Conservation (phyloP, 306 rosid species). For the Albizia julibrissin region DNA sequence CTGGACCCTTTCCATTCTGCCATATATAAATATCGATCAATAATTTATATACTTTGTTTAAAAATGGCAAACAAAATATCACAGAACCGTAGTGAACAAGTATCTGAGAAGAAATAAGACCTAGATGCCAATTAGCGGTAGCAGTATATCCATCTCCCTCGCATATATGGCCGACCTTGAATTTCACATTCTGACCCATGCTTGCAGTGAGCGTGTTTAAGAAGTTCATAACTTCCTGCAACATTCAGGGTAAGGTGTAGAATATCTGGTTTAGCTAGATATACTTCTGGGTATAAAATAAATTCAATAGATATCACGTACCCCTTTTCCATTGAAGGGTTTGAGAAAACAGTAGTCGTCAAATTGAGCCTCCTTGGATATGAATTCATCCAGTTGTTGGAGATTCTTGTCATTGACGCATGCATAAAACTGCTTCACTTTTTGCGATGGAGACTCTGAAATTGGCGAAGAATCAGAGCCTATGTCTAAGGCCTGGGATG, state of each 20-base stretch:
- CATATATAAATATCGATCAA: slow-evolving; percentile 13
- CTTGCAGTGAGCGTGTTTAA: slow-evolving; percentile 51
- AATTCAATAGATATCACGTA: slow-evolving; percentile 14
- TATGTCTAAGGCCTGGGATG: slow-evolving; percentile 28
- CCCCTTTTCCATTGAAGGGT: slow-evolving; percentile 70
- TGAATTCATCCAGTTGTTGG: slow-evolving; percentile 42
- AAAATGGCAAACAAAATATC: neutral
- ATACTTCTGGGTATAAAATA: neutral
- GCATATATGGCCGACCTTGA: slow-evolving; percentile 48
- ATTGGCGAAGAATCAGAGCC: neutral
- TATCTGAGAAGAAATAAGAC: slow-evolving; percentile 38
- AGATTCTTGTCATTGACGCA: slow-evolving; percentile 66
- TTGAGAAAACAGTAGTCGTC: slow-evolving; percentile 62
- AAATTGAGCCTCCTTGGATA: slow-evolving; percentile 57
- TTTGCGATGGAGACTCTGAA: slow-evolving; percentile 48
- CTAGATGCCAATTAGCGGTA: slow-evolving; percentile 76
- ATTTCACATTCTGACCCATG: slow-evolving; percentile 78
- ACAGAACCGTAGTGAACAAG: neutral
- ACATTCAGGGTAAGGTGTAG: slow-evolving; percentile 10
- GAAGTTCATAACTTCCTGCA: slow-evolving; percentile 71
- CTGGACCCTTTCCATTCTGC: slow-evolving; percentile 68
- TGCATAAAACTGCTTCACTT: slow-evolving; percentile 48
- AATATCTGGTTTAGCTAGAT: neutral
- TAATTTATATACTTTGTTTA: neutral
- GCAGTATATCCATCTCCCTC: slow-evolving; percentile 60